These are phyloP conservation scores for Nemania sp. DNA, from an alignment of 2,329 filamentous ascomycete genomes.

Conservation along the genomic window DNA sequence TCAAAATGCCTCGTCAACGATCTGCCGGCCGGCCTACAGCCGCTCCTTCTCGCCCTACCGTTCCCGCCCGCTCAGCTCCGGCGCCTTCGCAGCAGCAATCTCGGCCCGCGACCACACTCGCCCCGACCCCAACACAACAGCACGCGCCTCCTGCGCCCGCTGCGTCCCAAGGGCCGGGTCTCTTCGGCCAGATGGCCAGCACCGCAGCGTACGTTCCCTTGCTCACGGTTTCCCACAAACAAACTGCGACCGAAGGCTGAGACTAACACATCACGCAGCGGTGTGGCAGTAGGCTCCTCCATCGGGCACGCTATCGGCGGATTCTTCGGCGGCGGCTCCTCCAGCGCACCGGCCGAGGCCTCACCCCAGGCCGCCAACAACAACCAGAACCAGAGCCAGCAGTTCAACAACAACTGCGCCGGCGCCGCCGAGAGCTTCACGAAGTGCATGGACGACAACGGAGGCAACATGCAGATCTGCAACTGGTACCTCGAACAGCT, in stretches of 20 bases:
- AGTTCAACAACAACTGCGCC: constrained; percentile 70
- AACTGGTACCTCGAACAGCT: constrained; percentile 98
- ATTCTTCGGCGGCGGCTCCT: constrained; percentile 79
- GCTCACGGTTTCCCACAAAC: too few relatives aligned
- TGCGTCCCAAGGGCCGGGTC: constrained; percentile 71
- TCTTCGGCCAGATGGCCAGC: constrained; percentile 96
- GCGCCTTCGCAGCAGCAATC: constrained; percentile 60
- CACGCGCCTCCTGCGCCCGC: constrained; percentile 52
- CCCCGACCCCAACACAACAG: constrained; percentile 39
- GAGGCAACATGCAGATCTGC: constrained; percentile 93
- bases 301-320: constrained; percentile 94
- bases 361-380: constrained; percentile 50
- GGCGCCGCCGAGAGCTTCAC: constrained; percentile 84
- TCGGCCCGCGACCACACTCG: constrained; percentile 71
- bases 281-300: constrained; percentile 93
- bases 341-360: constrained; percentile 60
- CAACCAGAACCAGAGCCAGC: constrained; percentile 56
- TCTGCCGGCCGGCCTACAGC: constrained; percentile 57
- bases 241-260: constrained; percentile 28
- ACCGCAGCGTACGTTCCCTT: constrained; percentile 80
- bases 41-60: constrained; percentile 63
- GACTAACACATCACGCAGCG: constrained; percentile 58
- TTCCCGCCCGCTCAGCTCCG: constrained; percentile 56
- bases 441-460: constrained; percentile 94
- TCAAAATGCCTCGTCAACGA: constrained; percentile 77